Conservation (phyloP, 2,329 filamentous ascomycete genomes). For the Colletotrichum sp. region DNA sequence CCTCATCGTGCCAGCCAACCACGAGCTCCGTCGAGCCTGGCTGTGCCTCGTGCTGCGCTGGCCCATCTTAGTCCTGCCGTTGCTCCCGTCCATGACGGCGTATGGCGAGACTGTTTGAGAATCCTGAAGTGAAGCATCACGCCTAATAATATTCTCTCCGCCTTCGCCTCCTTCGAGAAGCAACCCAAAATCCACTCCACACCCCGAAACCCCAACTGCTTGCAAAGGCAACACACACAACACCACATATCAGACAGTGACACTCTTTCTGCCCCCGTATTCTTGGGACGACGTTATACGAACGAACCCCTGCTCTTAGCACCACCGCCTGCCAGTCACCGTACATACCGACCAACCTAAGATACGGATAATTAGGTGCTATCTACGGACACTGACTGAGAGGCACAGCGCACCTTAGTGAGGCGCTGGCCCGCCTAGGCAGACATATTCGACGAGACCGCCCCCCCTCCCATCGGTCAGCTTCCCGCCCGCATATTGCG, state of each 20-base stretch:
- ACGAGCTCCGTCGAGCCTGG: background rate
- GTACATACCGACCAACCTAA: background rate
- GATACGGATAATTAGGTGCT: background rate
- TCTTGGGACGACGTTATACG: conserved; percentile 8
- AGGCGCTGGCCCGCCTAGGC: background rate
- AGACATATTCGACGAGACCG: background rate
- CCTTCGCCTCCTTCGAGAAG: background rate
- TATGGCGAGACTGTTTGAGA: background rate
- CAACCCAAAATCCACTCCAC: background rate
- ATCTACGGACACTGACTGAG: background rate
- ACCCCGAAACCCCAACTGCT: background rate
- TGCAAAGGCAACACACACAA: background rate
- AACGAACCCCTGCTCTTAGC: conserved; percentile 17
- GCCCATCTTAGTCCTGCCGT: conserved; percentile 1
- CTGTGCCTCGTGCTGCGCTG: background rate
- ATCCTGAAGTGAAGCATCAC: background rate
- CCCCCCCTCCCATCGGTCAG: background rate
- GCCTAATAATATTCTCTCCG: background rate
- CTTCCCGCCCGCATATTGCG: background rate
- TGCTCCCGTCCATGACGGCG: background rate
- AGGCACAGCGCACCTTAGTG: background rate
- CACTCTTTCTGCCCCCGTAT: background rate
- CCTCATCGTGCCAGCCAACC: background rate
- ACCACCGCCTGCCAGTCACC: background rate
- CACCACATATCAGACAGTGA: background rate